Evolutionary conservation across 2,329 filamentous ascomycete genomes (phyloP).

Genomic region (Diplocarpon rosae): DNA sequence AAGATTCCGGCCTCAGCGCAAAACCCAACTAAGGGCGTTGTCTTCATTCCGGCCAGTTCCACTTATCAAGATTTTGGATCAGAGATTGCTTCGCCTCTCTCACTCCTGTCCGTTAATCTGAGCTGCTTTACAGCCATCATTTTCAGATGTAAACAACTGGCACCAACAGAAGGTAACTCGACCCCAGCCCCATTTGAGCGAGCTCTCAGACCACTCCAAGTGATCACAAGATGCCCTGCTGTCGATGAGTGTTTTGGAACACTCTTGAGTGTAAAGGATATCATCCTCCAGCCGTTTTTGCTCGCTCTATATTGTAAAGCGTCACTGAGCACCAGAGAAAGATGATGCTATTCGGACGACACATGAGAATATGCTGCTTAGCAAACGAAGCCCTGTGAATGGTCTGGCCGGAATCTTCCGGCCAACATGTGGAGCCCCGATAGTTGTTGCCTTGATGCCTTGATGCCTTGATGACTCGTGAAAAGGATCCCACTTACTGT

Average conservation of each 20-base stretch:
- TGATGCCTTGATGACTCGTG: conserved; percentile 2
- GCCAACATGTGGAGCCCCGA: neutral
- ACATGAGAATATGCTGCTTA: neutral
- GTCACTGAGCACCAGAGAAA: neutral
- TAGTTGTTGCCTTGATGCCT: too few species aligned
- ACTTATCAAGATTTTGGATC: conserved; percentile 13
- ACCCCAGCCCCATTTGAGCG: too few species aligned
- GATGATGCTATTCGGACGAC: conserved; percentile 6
- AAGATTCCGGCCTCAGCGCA: too few species aligned
- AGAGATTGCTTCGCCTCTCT: conserved; percentile 1
- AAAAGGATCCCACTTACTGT: too few species aligned
- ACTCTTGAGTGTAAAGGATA: neutral
- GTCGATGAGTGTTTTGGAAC: neutral
- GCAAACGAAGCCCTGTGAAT: conserved; percentile 3
- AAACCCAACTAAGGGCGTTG: too few species aligned
- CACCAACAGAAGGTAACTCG: too few species aligned
- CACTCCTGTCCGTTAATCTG: neutral
- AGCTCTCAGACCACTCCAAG: too few species aligned
- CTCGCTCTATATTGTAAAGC: neutral
- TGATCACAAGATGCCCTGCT: too few species aligned
- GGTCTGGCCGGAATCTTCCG: conserved; percentile 15
- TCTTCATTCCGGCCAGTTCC: conserved; percentile 2
- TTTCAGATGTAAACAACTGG: too few species aligned
- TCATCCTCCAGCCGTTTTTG: neutral
- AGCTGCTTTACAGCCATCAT: too few species aligned